These are phyloP conservation scores for Aspergillus oerlinghausenensis DNA, from an alignment of 2,329 filamentous ascomycete species.

Conservation along the genomic window DNA sequence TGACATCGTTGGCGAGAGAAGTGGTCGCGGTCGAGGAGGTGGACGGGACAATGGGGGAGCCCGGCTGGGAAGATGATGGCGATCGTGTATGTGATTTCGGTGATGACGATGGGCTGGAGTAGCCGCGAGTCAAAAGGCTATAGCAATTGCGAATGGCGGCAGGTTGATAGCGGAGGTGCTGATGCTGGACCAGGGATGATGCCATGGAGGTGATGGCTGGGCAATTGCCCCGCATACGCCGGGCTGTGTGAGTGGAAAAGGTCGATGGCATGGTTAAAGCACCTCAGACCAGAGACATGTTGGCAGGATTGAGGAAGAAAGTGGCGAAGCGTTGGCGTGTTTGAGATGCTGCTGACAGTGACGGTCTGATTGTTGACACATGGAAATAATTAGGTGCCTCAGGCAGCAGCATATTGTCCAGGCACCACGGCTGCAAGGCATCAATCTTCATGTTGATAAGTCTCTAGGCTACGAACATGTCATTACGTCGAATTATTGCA, in stretches of 20 bases:
- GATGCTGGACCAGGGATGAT: background rate
- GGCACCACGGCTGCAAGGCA: background rate
- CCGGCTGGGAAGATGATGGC: conserved; percentile 16
- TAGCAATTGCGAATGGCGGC: background rate
- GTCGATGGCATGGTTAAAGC: background rate
- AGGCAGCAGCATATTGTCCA: background rate
- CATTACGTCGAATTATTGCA: background rate
- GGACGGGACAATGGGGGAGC: conserved; percentile 10
- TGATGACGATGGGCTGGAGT: conserved; percentile 7
- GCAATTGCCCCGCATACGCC: background rate
- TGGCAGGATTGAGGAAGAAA: background rate
- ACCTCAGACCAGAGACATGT: background rate
- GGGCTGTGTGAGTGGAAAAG: background rate
- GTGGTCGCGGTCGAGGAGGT: conserved; percentile 16
- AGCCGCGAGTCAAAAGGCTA: background rate
- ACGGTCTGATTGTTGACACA: background rate
- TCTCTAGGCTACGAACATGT: background rate
- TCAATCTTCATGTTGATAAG: background rate
- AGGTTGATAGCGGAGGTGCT: background rate
- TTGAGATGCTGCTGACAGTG: background rate
- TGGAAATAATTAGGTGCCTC: background rate
- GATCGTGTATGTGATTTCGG: conserved; percentile 16
- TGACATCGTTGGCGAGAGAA: conserved; percentile 44
- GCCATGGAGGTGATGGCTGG: background rate
- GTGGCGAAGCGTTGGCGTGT: background rate